phyloP scores from a whole-genome alignment of 2,329 filamentous ascomycete species.

The Talaromyces sp. region DNA sequence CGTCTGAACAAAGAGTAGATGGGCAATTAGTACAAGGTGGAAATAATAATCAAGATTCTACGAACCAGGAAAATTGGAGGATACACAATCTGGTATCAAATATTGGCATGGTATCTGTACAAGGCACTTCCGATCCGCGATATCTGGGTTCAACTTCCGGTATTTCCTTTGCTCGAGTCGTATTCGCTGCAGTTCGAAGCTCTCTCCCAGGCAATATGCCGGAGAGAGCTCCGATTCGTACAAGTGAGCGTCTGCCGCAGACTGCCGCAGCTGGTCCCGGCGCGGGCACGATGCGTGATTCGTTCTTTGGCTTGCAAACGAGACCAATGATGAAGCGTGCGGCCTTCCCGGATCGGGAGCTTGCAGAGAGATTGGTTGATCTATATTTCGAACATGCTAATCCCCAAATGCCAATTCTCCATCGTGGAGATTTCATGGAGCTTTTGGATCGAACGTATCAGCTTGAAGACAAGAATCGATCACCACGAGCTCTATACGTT shows the following conservation, averaged over 20 bases:
- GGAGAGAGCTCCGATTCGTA: slow-evolving; percentile 65
- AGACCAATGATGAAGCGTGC: slow-evolving; percentile 85
- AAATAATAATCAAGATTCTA: slow-evolving; percentile 41
- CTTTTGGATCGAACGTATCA: slow-evolving; percentile 83
- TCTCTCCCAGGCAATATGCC: slow-evolving; percentile 62
- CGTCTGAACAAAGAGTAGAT: slow-evolving; percentile 14
- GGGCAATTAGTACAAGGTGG: slow-evolving; percentile 18
- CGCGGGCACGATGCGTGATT: slow-evolving; percentile 86
- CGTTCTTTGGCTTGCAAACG: slow-evolving; percentile 94
- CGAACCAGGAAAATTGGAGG: slow-evolving; percentile 61
- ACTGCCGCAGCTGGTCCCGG: slow-evolving; percentile 53
- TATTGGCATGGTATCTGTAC: slow-evolving; percentile 75
- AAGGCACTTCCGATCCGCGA: slow-evolving; percentile 75
- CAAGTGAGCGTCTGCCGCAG: slow-evolving; percentile 58
- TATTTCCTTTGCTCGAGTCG: slow-evolving; percentile 90
- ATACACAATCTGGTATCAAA: slow-evolving; percentile 69
- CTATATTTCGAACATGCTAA: slow-evolving; percentile 97
- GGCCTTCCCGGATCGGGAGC: slow-evolving; percentile 75
- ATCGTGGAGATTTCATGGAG: slow-evolving; percentile 85
- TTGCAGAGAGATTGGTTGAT: slow-evolving; percentile 72
- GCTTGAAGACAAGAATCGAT: slow-evolving; percentile 66
- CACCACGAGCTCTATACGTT: slow-evolving; percentile 83
- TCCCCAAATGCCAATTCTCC: slow-evolving; percentile 90
- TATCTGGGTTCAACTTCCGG: slow-evolving; percentile 85
- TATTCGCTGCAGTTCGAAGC: slow-evolving; percentile 89